phyloP scores from a whole-genome alignment of 2,329 filamentous ascomycete species.

The Botrytis squamosa region DNA sequence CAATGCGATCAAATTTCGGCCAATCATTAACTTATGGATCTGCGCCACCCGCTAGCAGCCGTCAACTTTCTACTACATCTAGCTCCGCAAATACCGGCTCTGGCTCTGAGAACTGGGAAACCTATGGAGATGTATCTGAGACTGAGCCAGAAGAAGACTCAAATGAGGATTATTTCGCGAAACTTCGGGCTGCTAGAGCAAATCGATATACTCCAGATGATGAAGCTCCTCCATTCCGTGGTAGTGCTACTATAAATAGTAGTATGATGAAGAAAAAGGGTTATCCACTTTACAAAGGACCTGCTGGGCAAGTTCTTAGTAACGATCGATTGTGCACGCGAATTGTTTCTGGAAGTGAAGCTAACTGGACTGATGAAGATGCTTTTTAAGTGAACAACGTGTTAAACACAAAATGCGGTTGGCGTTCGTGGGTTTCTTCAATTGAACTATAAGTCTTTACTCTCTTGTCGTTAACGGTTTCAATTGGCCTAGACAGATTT shows the following conservation, averaged over 20 bases:
- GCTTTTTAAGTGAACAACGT: conserved; percentile 44
- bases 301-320: conserved; percentile 48
- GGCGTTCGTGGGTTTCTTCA: conserved; percentile 9
- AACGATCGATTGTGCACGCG: conserved; percentile 60
- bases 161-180: conserved; percentile 85
- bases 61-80: conserved; percentile 74
- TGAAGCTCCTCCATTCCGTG: conserved; percentile 30
- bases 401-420: background rate
- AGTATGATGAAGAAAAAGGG: conserved; percentile 56
- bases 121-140: conserved; percentile 82
- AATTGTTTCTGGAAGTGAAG: conserved; percentile 61
- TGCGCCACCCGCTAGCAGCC: conserved; percentile 41
- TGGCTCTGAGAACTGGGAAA: conserved; percentile 96
- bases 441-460: background rate
- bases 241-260: conserved; percentile 28
- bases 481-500: background rate
- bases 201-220: conserved; percentile 61
- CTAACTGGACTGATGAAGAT: conserved; percentile 64
- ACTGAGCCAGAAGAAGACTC: conserved; percentile 74
- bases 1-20: conserved; percentile 43
- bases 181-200: conserved; percentile 65
- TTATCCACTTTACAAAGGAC: conserved; percentile 48
- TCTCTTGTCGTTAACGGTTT: background rate
- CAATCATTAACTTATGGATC: conserved; percentile 33
- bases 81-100: conserved; percentile 63